Evolutionary conservation across 192 early-diverging fungal genomes (phyloP).

Genomic region (Backusella australiensis): DNA sequence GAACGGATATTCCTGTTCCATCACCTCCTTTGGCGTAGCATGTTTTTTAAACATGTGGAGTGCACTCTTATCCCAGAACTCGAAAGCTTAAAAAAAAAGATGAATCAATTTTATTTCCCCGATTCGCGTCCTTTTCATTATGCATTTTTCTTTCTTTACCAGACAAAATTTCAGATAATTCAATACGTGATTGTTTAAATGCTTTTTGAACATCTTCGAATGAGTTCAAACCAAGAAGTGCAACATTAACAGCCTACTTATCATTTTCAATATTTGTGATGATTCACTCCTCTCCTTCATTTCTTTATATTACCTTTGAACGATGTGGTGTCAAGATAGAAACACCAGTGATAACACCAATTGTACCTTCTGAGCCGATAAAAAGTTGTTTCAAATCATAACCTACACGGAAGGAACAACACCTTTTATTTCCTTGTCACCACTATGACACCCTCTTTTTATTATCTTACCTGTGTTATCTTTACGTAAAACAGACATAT

Average conservation of each 20-base stretch:
- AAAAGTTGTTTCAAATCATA: slow-evolving; percentile 99
- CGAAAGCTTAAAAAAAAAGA: slow-evolving; percentile 63
- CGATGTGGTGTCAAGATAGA: slow-evolving; percentile 83
- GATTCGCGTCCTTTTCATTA: neutral
- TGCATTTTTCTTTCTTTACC: slow-evolving; percentile 25
- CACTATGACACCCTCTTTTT: too few species aligned
- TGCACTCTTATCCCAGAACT: slow-evolving; percentile 89
- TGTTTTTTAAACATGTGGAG: slow-evolving; percentile 78
- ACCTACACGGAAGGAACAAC: slow-evolving; percentile 28
- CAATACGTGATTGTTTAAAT: slow-evolving; percentile 71
- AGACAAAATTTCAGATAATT: slow-evolving; percentile 91
- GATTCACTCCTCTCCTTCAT: neutral
- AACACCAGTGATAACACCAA: slow-evolving; percentile 94
- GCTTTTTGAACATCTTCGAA: slow-evolving; percentile 81
- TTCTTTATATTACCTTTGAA: slow-evolving; percentile 45
- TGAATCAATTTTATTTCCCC: neutral
- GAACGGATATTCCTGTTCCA: slow-evolving; percentile 71
- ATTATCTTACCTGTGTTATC: slow-evolving; percentile 81
- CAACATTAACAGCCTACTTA: slow-evolving; percentile 61
- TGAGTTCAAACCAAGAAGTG: slow-evolving; percentile 72
- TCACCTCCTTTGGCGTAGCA: slow-evolving; percentile 61
- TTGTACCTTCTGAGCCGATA: slow-evolving; percentile 95
- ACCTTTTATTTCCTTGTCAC: neutral
- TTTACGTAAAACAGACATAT: slow-evolving; percentile 83
- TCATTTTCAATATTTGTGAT: neutral